Conservation (phyloP, 2,329 filamentous ascomycete species). For the Neopestalotiopsis clavispora region DNA sequence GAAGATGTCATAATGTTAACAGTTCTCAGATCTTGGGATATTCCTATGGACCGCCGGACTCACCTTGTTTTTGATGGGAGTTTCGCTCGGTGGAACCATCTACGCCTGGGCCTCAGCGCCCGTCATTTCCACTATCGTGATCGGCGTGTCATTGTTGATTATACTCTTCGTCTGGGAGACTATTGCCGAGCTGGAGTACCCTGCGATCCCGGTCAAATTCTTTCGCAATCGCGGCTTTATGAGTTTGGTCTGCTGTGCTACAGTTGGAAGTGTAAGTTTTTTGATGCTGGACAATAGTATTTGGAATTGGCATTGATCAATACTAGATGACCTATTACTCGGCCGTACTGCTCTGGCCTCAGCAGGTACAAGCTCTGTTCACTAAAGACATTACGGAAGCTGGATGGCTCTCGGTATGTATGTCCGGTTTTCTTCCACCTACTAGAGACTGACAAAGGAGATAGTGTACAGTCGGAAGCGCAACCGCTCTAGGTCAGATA, state of each 20-base stretch:
- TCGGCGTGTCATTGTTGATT: constrained; percentile 39
- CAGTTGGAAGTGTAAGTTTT: constrained; percentile 36
- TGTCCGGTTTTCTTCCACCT: too few species aligned
- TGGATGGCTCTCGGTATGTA: constrained; percentile 39
- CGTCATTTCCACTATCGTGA: constrained; percentile 42
- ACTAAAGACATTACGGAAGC: constrained; percentile 39
- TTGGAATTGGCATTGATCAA: constrained; percentile 7
- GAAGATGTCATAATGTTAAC: background rate
- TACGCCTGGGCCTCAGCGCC: constrained; percentile 48
- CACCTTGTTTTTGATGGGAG: constrained; percentile 49
- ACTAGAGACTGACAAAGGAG: background rate
- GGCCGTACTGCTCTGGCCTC: constrained; percentile 41
- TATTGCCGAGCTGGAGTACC: constrained; percentile 40
- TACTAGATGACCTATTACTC: constrained; percentile 37
- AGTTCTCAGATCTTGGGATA: constrained; percentile 40
- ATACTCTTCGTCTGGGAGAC: constrained; percentile 42
- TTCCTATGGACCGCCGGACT: constrained; percentile 50
- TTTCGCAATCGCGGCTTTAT: constrained; percentile 43
- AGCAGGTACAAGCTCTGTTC: constrained; percentile 40
- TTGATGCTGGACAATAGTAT: background rate
- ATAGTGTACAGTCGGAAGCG: constrained; percentile 38
- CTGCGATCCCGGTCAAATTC: constrained; percentile 41
- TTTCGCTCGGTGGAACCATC: constrained; percentile 48
- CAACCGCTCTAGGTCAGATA: constrained; percentile 39
- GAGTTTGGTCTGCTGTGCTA: constrained; percentile 39